Evolutionary conservation across 352 stramenopile species (phyloP).

Genomic region (Globisporangium recalcitrans): DNA sequence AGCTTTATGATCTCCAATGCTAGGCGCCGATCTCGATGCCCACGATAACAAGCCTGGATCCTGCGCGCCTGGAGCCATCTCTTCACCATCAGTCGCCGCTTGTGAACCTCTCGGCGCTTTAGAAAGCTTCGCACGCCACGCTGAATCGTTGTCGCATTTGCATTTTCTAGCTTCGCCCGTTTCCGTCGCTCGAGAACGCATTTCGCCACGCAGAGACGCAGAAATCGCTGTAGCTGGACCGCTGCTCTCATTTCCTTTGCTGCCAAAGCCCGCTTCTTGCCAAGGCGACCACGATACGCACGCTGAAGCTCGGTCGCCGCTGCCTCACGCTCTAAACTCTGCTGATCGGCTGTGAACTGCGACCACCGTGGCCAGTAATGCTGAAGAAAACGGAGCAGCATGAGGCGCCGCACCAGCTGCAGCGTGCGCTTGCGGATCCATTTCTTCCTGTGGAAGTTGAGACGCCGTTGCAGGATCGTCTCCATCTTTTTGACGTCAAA

Average conservation of each 20-base stretch:
- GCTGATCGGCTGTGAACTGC: constrained; percentile 6
- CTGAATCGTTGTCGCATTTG: constrained; percentile 31
- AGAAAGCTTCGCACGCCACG: constrained; percentile 28
- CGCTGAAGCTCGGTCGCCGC: constrained; percentile 41
- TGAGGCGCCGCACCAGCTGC: constrained; percentile 30
- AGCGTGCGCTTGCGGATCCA: constrained; percentile 28
- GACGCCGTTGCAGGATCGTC: constrained; percentile 27
- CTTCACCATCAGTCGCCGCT: constrained; percentile 10
- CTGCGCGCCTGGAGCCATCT: constrained; percentile 35
- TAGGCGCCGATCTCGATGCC: constrained; percentile 22
- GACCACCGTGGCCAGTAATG: constrained; percentile 34
- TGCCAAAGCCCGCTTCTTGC: not conserved
- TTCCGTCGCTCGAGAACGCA: constrained; percentile 13
- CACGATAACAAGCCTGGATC: constrained; percentile 42
- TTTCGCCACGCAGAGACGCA: constrained; percentile 24
- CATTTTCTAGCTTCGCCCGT: constrained; percentile 10
- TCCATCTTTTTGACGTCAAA: constrained; percentile 65
- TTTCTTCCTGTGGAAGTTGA: constrained; percentile 31
- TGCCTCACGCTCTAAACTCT: constrained; percentile 23
- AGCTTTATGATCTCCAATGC: not conserved
- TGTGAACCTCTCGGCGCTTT: not conserved
- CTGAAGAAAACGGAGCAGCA: constrained; percentile 31
- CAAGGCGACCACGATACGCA: constrained; percentile 21
- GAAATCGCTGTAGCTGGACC: constrained; percentile 26
- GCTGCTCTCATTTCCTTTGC: constrained; percentile 19